phyloP scores from a whole-genome alignment of 495 filamentous ascomycete genomes.

The Talaromyces stipitatus region DNA sequence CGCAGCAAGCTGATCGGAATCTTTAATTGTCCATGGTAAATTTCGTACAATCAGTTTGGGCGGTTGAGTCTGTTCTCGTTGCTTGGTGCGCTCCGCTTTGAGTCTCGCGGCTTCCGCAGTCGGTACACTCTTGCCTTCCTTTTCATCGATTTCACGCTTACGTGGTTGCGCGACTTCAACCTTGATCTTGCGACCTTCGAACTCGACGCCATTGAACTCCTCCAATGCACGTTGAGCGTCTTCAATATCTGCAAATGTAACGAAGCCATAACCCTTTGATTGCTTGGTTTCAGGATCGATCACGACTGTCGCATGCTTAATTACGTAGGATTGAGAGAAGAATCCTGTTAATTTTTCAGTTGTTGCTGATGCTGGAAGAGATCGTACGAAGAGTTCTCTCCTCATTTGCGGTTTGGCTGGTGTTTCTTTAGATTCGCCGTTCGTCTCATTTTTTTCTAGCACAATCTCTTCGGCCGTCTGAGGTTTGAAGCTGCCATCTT shows the following conservation, averaged over 20 bases:
- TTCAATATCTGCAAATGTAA: conserved; percentile 88
- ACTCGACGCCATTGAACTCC: conserved; percentile 63
- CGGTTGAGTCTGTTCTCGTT: conserved; percentile 49
- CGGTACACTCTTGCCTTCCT: conserved; percentile 38
- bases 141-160: conserved; percentile 57
- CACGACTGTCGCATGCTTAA: conserved; percentile 90
- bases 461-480: not conserved
- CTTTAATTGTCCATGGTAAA: conserved; percentile 91
- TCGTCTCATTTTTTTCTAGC: conserved; percentile 12
- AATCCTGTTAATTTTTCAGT: conserved; percentile 72
- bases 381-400: conserved; percentile 82
- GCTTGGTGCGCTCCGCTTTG: conserved; percentile 52
- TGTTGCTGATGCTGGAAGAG: conserved; percentile 69
- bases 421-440: conserved; percentile 8
- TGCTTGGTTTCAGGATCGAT: conserved; percentile 70
- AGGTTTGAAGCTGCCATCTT: conserved; percentile 11
- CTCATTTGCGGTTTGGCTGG: conserved; percentile 32
- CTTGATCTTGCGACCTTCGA: conserved; percentile 72
- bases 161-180: conserved; percentile 84
- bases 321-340: conserved; percentile 88
- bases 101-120: conserved; percentile 36
- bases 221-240: conserved; percentile 75
- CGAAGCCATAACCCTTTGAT: conserved; percentile 91
- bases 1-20: conserved; percentile 63
- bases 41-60: conserved; percentile 92